These are phyloP conservation scores for Backusella tuberculispora DNA, from an alignment of 192 early-diverging fungal species.

Conservation along the genomic window DNA sequence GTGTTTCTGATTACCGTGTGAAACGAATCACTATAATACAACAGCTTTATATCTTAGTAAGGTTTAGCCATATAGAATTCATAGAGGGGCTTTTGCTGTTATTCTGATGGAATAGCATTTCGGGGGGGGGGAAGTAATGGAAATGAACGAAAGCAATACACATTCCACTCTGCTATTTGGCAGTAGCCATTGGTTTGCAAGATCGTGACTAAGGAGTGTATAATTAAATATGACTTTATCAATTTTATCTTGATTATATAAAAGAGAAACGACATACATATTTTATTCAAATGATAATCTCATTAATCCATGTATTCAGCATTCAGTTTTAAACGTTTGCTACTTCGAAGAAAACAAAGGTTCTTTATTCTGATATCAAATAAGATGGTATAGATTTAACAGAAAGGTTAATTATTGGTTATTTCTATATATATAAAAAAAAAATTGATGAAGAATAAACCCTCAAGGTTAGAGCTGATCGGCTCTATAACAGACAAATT, in stretches of 20 bases:
- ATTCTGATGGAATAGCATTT: background rate
- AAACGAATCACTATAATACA: background rate
- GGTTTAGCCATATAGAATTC: background rate
- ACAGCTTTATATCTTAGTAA: conserved; percentile 1
- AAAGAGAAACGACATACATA: background rate
- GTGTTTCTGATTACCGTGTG: conserved; percentile 12
- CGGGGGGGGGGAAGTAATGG: background rate
- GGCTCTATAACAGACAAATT: background rate
- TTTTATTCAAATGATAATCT: background rate
- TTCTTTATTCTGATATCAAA: no score
- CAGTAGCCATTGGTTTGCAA: background rate
- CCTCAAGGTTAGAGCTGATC: background rate
- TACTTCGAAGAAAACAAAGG: no score
- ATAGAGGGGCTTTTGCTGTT: background rate
- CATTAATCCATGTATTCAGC: no score
- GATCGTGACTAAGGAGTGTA: background rate
- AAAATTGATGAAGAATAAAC: no score
- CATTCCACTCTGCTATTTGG: background rate
- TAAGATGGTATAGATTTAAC: background rate
- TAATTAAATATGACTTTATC: background rate
- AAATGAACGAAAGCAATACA: background rate
- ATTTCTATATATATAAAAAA: background rate
- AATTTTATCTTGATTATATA: background rate
- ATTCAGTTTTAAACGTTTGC: no score
- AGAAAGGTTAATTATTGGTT: background rate